Evolutionary conservation across 306 rosid genomes (phyloP), one percentile per base, ranked within the genome.

Genomic region (Urtica urens): DNA sequence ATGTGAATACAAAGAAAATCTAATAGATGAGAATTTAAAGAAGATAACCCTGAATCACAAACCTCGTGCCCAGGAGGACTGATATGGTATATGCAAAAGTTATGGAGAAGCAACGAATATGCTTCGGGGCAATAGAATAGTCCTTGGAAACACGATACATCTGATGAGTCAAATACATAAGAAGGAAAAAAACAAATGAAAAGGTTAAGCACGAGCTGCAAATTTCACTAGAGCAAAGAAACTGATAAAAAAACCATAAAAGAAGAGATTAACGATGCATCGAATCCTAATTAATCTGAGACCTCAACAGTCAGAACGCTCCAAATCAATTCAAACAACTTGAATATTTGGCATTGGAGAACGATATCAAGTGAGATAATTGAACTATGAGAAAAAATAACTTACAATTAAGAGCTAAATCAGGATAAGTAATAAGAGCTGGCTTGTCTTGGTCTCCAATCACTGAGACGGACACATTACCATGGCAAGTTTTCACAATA

Each of bases 21-120:
- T 23, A 64, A 16, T 44, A 57, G 26, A 19, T 46, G 21, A 52
- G 40, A 12, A 19, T 12, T 31, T 22, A 20, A 12, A 62, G 27
- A 34, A 19, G 35, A 35, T 26, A 37, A 23, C 48, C 53, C 60
- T 44, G 38, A 72, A 41, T 67, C 57, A 77, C 76, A 64, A 71
- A 90, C 99, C 99, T 90, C 99, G 43, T 79, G 99, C 25, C 99
- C 99, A 9, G 95, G 99, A 46, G 99, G 99, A 74, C 93, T 90
- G 45, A 90, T 81, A 62, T 90, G 94, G 62, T 85, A 90, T 66
- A 85, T 75, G 85, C 99, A 90, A 67, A 90, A 90, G 71, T 90
- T 90, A 81, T 90, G 95, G 51, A 79, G 95, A 63, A 90, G 70
- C 64, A 85, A 70, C 49, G 86, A 85, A 73, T 82, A 82, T 18